Percentiles rank a stretch among this genome's conserved stretches.
phyloP scores from a whole-genome alignment of 2,329 filamentous ascomycete genomes.

The Coniosporium tulheliwenetii region DNA sequence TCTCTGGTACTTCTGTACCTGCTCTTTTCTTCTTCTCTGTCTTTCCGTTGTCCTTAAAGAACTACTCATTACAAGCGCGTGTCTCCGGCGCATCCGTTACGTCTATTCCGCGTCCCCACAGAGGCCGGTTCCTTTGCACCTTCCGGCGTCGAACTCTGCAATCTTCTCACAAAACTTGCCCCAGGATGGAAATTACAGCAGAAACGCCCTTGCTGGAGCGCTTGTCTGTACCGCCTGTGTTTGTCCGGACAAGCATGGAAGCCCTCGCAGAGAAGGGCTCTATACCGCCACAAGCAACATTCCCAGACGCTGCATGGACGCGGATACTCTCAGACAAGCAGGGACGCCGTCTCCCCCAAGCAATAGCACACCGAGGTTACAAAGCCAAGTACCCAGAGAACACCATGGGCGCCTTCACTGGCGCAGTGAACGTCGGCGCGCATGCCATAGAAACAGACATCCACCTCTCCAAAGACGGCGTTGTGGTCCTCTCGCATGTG shows the following conservation, averaged over 20 bases:
- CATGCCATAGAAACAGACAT: conserved; percentile 82
- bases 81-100: no score
- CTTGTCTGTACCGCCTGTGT: conserved; percentile 19
- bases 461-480: conserved; percentile 65
- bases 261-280: conserved; percentile 18
- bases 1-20: no score
- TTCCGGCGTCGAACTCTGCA: no score
- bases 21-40: no score
- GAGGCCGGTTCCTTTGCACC: no score
- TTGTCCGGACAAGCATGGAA: conserved; percentile 15
- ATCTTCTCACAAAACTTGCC: no score
- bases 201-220: conserved; percentile 19
- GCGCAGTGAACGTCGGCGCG: conserved; percentile 56
- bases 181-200: conserved; percentile 6
- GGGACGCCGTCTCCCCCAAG: conserved; percentile 41
- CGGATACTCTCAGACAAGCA: conserved; percentile 17
- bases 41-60: no score
- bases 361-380: conserved; percentile 66
- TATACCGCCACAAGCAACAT: conserved; percentile 14
- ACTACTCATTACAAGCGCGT: no score
- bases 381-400: conserved; percentile 74
- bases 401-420: conserved; percentile 62
- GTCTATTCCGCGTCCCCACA: no score
- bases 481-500: conserved; percentile 76
- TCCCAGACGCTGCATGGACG: conserved; percentile 18